phyloP scores from a whole-genome alignment of 257 asterid genomes.

The Salvia hispanica region DNA sequence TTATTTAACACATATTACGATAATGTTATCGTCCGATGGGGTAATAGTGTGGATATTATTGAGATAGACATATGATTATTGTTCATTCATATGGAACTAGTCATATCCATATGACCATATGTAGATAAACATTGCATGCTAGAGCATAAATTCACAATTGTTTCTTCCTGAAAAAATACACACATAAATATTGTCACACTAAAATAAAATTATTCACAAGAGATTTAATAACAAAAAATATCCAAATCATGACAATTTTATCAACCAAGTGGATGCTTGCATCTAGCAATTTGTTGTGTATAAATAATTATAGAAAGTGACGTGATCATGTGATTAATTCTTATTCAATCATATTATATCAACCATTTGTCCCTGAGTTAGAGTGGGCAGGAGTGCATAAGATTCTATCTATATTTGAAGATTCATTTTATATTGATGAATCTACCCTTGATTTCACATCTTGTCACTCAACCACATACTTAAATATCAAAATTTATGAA shows the following conservation, averaged over 20 bases:
- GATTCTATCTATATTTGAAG: conserved; percentile 18
- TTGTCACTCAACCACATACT: background rate
- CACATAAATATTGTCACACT: too few relatives aligned
- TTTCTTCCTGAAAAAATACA: too few relatives aligned
- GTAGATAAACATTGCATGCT: too few relatives aligned
- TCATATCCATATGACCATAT: too few relatives aligned
- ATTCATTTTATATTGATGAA: conserved; percentile 3
- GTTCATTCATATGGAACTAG: too few relatives aligned
- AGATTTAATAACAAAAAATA: background rate
- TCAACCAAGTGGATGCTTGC: conserved; percentile 21
- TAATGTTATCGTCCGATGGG: too few relatives aligned
- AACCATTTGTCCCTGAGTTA: conserved; percentile 7
- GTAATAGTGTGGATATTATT: too few relatives aligned
- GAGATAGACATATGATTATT: too few relatives aligned
- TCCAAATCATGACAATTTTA: background rate
- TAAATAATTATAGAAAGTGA: background rate
- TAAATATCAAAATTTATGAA: background rate
- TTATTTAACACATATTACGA: too few relatives aligned
- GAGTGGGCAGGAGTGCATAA: conserved; percentile 21
- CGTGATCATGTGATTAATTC: conserved; percentile 6
- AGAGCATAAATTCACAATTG: too few relatives aligned
- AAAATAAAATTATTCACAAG: too few relatives aligned
- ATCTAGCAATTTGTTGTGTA: background rate
- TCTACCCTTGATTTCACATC: background rate
- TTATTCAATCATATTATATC: background rate